Evolutionary conservation across 192 early-diverging fungal genomes (phyloP).

Genomic region (Hyaloraphidium curvatum): DNA sequence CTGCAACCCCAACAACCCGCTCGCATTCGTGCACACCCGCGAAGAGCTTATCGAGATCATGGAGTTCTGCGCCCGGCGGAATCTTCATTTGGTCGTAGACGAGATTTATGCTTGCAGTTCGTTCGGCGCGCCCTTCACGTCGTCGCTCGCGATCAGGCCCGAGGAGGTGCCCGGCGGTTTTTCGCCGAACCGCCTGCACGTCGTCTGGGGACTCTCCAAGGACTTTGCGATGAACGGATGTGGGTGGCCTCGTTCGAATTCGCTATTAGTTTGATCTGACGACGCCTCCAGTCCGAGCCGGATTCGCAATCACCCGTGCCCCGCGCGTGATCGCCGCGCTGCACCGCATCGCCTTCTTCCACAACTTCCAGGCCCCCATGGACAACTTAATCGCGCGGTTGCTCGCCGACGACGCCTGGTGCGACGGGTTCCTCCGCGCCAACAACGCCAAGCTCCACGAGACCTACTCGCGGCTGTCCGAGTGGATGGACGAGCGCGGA

Average conservation of each 20-base stretch:
- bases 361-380: conserved; percentile 34
- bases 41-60: neutral
- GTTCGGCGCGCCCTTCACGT: conserved; percentile 30
- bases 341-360: conserved; percentile 20
- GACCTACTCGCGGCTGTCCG: conserved; percentile 21
- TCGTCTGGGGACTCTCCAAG: conserved; percentile 66
- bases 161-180: conserved; percentile 7
- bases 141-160: conserved; percentile 26
- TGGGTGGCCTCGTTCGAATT: conserved; percentile 32
- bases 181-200: conserved; percentile 41
- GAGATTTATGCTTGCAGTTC: neutral
- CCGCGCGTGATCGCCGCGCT: neutral
- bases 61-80: neutral
- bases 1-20: conserved; percentile 54
- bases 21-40: conserved; percentile 25
- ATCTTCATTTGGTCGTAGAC: neutral
- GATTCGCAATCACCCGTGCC: neutral
- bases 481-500: conserved; percentile 18
- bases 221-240: conserved; percentile 64
- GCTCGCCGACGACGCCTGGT: conserved; percentile 27
- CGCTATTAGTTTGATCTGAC: neutral
- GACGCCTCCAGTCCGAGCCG: neutral
- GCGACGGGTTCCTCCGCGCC: conserved; percentile 33
- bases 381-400: conserved; percentile 36
- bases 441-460: conserved; percentile 36